phyloP scores from a whole-genome alignment of 345 rosid species.

The Moricandia moricandioides region DNA sequence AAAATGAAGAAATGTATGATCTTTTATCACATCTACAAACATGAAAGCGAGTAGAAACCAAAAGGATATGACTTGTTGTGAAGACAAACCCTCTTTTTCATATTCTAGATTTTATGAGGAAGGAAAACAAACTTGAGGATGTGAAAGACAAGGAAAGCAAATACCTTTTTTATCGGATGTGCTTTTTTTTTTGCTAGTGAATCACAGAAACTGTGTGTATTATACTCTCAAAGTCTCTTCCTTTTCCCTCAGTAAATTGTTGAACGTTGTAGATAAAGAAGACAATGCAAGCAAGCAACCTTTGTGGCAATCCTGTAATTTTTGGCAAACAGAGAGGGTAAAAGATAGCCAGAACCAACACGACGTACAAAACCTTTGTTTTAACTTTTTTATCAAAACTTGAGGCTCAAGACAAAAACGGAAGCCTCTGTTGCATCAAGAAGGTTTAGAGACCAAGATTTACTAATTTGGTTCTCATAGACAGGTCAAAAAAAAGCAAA shows the following conservation, averaged over 20 bases:
- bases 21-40: background rate
- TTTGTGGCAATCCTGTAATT: background rate
- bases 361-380: background rate
- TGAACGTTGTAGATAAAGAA: background rate
- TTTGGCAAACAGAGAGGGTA: background rate
- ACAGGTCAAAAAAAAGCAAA: background rate
- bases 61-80: background rate
- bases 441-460: background rate
- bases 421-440: background rate
- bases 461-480: background rate
- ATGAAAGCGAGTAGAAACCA: background rate
- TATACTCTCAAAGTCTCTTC: background rate
- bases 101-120: background rate
- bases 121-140: background rate
- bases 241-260: background rate
- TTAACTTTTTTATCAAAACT: background rate
- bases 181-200: background rate
- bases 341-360: background rate
- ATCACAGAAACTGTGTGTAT: background rate
- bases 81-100: background rate
- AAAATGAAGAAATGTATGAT: background rate
- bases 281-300: background rate
- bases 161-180: background rate
- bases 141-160: background rate
- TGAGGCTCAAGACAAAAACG: background rate